A percentile compares a stretch with the other conserved stretches of the same genome.
Conservation (phyloP, 192 early-diverging fungal species). For the Phycomyces blakesleeanus region DNA sequence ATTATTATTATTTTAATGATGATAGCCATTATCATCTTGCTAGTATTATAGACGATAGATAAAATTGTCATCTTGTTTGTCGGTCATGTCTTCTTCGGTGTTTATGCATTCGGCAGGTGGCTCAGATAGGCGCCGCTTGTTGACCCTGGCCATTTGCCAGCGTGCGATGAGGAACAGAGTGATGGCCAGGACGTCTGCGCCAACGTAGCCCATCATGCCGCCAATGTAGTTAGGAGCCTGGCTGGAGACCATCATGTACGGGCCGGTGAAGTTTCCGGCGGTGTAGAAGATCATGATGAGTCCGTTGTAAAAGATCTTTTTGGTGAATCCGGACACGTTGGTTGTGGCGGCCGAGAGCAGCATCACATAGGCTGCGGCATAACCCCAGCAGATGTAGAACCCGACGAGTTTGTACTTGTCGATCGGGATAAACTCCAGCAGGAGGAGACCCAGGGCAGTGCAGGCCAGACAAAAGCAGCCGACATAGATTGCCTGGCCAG, state of each 20-base stretch:
- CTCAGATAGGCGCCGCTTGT: background rate
- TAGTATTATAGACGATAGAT: constrained; percentile 27
- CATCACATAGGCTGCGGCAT: constrained; percentile 7
- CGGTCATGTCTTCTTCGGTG: constrained; percentile 10
- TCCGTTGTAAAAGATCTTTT: constrained; percentile 23
- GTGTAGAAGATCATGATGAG: constrained; percentile 8
- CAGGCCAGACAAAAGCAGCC: background rate
- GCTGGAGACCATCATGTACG: constrained; percentile 3
- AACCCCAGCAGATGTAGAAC: constrained; percentile 15
- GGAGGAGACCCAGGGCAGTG: background rate
- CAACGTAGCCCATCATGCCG: constrained; percentile 15
- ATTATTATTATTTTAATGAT: too few species aligned
- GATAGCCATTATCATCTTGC: background rate
- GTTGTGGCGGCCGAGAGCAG: background rate
- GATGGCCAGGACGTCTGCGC: constrained; percentile 6
- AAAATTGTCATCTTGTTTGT: constrained; percentile 22
- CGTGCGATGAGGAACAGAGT: constrained; percentile 4
- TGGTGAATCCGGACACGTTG: constrained; percentile 28
- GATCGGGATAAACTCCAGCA: background rate
- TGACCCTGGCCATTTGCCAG: constrained; percentile 1
- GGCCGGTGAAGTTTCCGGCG: constrained; percentile 19
- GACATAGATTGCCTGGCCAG: background rate
- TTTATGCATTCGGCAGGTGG: background rate
- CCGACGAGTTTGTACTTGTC: background rate
- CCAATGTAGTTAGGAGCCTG: constrained; percentile 22